These are phyloP conservation scores for Apiospora kogelbergensis DNA, from an alignment of 2,329 filamentous ascomycete species.

Conservation along the genomic window DNA sequence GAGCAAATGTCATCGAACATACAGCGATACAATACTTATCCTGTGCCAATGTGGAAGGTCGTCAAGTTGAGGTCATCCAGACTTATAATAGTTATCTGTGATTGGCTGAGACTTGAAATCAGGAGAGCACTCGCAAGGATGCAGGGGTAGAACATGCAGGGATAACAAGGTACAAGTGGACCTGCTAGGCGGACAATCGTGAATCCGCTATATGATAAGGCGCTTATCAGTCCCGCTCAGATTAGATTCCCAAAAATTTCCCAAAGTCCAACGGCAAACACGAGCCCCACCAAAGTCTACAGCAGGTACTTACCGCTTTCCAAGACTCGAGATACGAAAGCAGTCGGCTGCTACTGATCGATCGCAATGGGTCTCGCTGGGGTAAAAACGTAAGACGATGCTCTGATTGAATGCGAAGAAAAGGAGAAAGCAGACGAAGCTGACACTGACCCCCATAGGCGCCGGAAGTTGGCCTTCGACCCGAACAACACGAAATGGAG, in stretches of 20 bases:
- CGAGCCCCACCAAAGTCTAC: conserved; percentile 5
- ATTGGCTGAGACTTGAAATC: background rate
- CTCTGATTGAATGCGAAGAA: background rate
- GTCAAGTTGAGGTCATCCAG: background rate
- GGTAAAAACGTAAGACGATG: conserved; percentile 57
- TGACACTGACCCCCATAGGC: conserved; percentile 23
- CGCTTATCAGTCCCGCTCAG: background rate
- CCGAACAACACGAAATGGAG: conserved; percentile 97
- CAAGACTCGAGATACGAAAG: background rate
- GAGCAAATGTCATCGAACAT: no score
- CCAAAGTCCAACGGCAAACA: background rate
- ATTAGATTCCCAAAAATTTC: conserved; percentile 8
- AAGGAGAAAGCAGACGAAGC: background rate
- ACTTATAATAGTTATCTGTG: background rate
- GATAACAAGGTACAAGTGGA: background rate
- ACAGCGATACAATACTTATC: no score
- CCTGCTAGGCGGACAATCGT: background rate
- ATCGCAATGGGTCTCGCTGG: conserved; percentile 66
- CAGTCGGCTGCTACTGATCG: background rate
- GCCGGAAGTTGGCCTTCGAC: conserved; percentile 78
- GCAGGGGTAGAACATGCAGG: background rate
- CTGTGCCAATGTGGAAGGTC: no score
- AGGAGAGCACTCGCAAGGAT: background rate
- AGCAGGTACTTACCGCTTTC: background rate
- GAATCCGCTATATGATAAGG: background rate